Evolutionary conservation across 805 yeast genomes (phyloP).

Genomic region (Lipomyces chichibuensis): DNA sequence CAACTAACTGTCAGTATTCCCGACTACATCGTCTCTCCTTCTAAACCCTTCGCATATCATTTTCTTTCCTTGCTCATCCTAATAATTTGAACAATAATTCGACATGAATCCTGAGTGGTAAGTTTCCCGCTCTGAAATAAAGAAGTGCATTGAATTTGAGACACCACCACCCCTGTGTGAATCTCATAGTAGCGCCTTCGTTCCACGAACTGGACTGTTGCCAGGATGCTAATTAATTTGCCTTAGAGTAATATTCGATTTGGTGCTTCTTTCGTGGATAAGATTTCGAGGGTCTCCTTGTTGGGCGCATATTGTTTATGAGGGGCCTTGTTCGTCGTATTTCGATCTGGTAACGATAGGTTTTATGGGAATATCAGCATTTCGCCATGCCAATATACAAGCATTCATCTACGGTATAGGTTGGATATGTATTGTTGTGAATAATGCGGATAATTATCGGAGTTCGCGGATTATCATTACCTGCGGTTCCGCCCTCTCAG

Average conservation of each 20-base stretch:
- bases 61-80: neutral
- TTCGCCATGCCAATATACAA: neutral
- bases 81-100: neutral
- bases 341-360: neutral
- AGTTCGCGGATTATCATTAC: neutral
- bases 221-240: neutral
- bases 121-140: neutral
- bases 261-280: neutral
- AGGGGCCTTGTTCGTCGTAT: neutral
- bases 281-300: neutral
- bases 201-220: neutral
- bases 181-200: neutral
- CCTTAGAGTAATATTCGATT: neutral
- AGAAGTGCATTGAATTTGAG: neutral
- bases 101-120: constrained; percentile 28
- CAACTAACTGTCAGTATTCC: neutral
- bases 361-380: neutral
- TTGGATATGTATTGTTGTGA: neutral
- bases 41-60: neutral
- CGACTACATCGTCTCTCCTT: neutral
- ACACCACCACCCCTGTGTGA: neutral
- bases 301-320: neutral
- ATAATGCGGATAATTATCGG: neutral
- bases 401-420: neutral
- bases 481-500: neutral